These are phyloP conservation scores for Irpex sp. DNA, from an alignment of 1,284 basidiomycete genomes.

Conservation along the genomic window DNA sequence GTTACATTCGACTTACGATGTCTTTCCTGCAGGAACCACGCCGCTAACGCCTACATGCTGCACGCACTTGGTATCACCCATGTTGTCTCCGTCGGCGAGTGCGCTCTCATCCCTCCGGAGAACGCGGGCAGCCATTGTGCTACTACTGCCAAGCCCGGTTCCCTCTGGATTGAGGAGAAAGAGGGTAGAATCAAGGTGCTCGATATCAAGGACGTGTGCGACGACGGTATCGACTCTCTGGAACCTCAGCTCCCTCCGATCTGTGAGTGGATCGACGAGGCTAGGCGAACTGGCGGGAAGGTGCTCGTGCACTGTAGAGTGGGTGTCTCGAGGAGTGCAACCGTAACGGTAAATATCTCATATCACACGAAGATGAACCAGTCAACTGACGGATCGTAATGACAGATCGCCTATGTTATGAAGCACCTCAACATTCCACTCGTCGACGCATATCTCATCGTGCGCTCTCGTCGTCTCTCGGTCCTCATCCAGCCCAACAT, in stretches of 20 bases:
- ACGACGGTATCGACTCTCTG: constrained; percentile 95
- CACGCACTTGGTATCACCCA: constrained; percentile 96
- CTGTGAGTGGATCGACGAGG: constrained; percentile 91
- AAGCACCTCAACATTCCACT: constrained; percentile 85
- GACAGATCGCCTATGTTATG: constrained; percentile 93
- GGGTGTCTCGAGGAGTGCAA: constrained; percentile 91
- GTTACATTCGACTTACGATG: constrained; percentile 7
- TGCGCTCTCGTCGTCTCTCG: constrained; percentile 78
- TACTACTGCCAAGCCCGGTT: constrained; percentile 37
- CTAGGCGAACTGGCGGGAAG: constrained; percentile 78
- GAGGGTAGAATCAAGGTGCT: constrained; percentile 86
- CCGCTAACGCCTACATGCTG: constrained; percentile 93
- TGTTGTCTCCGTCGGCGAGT: constrained; percentile 96
- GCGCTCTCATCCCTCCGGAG: constrained; percentile 72
- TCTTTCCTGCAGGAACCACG: constrained; percentile 70
- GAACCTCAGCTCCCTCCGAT: constrained; percentile 85
- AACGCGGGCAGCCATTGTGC: background rate
- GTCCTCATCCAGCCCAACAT: constrained; percentile 94
- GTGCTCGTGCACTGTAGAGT: constrained; percentile 96
- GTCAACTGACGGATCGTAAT: constrained; percentile 1
- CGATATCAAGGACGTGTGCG: constrained; percentile 86
- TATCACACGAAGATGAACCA: constrained; percentile 2
- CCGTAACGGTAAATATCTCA: constrained; percentile 68
- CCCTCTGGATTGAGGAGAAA: constrained; percentile 85
- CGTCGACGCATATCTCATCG: constrained; percentile 90